Conservation (phyloP, 2,329 filamentous ascomycete species). For the Ophiostoma fasciatum region DNA sequence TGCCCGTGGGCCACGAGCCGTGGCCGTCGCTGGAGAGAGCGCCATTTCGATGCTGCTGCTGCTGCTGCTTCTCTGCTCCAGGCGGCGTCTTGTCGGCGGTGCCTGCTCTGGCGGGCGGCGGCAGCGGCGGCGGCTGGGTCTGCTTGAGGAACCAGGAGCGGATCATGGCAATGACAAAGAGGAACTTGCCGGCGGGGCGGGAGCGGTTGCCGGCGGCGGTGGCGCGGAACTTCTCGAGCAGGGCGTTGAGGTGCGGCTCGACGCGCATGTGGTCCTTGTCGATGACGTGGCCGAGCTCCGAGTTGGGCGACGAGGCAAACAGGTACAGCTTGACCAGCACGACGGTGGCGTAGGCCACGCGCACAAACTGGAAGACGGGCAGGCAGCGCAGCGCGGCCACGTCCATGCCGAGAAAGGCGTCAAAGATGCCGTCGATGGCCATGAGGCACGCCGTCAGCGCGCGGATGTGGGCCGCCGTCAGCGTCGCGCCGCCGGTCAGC, state of each 20-base stretch:
- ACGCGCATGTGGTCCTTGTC: conserved; percentile 52
- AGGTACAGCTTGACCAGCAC: conserved; percentile 57
- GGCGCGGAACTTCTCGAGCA: conserved; percentile 52
- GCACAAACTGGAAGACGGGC: conserved; percentile 57
- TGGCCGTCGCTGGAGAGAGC: conserved; percentile 13
- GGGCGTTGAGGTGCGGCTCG: conserved; percentile 49
- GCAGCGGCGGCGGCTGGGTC: conserved; percentile 1
- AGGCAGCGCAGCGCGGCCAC: conserved; percentile 43
- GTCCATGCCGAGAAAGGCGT: conserved; percentile 48
- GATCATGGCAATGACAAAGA: conserved; percentile 55
- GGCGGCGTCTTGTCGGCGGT: background rate
- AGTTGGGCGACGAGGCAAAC: conserved; percentile 47
- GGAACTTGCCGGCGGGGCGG: conserved; percentile 53
- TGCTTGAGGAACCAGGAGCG: conserved; percentile 50
- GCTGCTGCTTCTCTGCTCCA: no score
- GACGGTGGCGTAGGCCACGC: conserved; percentile 56
- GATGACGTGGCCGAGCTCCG: conserved; percentile 55
- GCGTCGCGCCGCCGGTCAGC: conserved; percentile 21
- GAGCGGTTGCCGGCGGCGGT: conserved; percentile 49
- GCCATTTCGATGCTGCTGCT: no score
- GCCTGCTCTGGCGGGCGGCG: no score
- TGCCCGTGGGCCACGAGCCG: conserved; percentile 2
- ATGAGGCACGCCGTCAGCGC: conserved; percentile 52
- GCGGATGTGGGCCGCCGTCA: conserved; percentile 47
- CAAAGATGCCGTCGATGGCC: conserved; percentile 52